Base-by-base conservation (phyloP, 1,284 basidiomycete species). In the Puccinia polysora region DNA sequence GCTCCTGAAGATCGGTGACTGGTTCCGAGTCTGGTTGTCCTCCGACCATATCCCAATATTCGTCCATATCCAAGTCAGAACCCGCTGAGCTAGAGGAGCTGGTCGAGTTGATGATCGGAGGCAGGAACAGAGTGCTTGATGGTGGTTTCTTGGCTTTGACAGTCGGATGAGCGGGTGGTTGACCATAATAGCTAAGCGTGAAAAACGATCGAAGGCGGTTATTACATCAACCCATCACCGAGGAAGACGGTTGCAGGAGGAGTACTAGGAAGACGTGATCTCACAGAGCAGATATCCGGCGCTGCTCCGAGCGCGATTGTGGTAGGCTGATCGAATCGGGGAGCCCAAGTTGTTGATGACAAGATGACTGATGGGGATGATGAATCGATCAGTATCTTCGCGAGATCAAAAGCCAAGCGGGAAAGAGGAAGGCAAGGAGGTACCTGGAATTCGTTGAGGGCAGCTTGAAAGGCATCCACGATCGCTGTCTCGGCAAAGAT, bases 61-160 rank as follows among this genome's bases (percentile, higher is more conserved):
- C 65, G 23, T 68, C 65, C 50, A 68, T 68, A 25, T 68, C 65
- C 38, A 68, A 34, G 47, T 58, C 53, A 12, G 65, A 68, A 56
- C 25, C 14, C 23, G 58, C 55, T 40, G 65, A 43, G 18, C 53
- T 68, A 45, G 65, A 10, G 8, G n/a, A 53, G 2, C 52, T 6
- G 3, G 65, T 14, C 25, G 52, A 38, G 25, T 45, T 56, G 25
- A 28, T 58, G n/a, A 15, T 43, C 10, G 30, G 20, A 28, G 65
- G 40, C 14, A 28, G 40, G 32, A 58, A 38, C 38, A 47, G 23
- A 30, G 50, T 30, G 15, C 32, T 14, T 20, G 43, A 14, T 40
- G 65, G 23, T 12, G 50, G 28, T 28, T 58, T 34, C 28, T 55
- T 45, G 65, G 38, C 47, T 65, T 38, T 53, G 18, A 53, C 28